Base-by-base conservation (phyloP, 83 land plant genomes). In the Diphasiastrum complanatum region DNA sequence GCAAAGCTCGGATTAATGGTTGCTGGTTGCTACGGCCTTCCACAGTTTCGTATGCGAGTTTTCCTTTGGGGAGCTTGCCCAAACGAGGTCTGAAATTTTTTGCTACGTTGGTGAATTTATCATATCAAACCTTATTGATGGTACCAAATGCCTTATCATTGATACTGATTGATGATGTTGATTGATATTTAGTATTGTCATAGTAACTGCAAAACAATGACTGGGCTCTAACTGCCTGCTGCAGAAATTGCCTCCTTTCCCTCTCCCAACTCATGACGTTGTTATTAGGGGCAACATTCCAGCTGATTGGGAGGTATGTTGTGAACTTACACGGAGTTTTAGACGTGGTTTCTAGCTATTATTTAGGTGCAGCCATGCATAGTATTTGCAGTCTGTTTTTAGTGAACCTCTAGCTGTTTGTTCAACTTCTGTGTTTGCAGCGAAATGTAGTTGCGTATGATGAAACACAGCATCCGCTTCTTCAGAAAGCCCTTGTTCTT, bases 11-110 rank as follows among this genome's bases (percentile, higher is more conserved):
- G 99, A 11, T 68, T 83, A 27, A 86, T 95, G 81, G 97, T 84
- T 43, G 99, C 99, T 73, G 99, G 99, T 5, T 87, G 87, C 33
- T 95, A 87, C 73, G 99, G 99, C 27, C 81, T 95, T 30, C 92
- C 99, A 24, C 99, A 95, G 45, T 90, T 85, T 48, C 81, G 99
- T 0, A 72, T 91, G 81, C 87, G 99, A 30, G 90, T 77, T 22
- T 95, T 95, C 72, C 52, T 95, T 4, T 95, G 90, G 95, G 99
- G 99, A 31, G 97, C 97, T 27, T 73, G 66, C 27, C 83, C 90
- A n/a, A 27, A 27, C 33, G 85, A 95, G 82, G 99, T 60, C 70
- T 78, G 72, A 1, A 11, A n/a, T n/a, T 41, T 51, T 40, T 49
- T n/a, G n/a, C n/a, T n/a, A n/a, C n/a, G n/a, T n/a, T n/a, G n/a